Evolutionary conservation across 169 alveolate species (phyloP), one percentile per base, ranked within the genome.

Genomic region (Besnoitia besnoiti): DNA sequence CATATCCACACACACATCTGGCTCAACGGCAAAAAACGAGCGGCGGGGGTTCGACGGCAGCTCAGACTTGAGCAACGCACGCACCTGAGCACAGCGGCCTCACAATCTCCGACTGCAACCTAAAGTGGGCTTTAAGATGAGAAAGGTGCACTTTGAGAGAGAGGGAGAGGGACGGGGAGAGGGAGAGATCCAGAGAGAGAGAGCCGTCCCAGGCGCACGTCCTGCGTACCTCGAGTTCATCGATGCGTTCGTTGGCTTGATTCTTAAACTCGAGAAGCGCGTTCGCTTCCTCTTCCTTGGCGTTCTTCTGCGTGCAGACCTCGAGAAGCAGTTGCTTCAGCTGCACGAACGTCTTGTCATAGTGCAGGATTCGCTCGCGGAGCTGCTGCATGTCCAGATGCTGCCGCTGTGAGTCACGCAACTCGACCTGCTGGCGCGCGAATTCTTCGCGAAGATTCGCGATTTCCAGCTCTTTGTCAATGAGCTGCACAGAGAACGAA

Each of bases 291-390:
- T n/a, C 85, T 39, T 76, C 85, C 24, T 10, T 39, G n/a, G 44
- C 49, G 5, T 16, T n/a, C 50, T 76, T 76, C 49, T 76, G 55
- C 33, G 27, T 19, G 10, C 49, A 76, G 27, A 76, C 85, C 10
- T 76, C 50, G 19, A 76, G 50, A 10, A 76, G 85, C 46, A 76
- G 49, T 47, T 76, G 85, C 85, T 76, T 76, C 50, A 76, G 85
- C 50, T 76, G 85, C 44, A 76, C 85, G 27, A 76, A 76, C 33
- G 85, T 76, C 49, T 76, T 76, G 50, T 76, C 85, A 47, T 76
- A 76, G 33, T 76, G 85, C 37, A 76, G 49, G 4, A 76, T 27
- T 5, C 85, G 44, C 49, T 76, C 85, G 21, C 49, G 44, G 21
- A 76, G 85, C 49, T 76, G 85, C 55, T 35, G 55, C 5, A 33